Evolutionary conservation across 139 green algal genomes (phyloP).

Genomic region (Astrephomene gubernaculifera): DNA sequence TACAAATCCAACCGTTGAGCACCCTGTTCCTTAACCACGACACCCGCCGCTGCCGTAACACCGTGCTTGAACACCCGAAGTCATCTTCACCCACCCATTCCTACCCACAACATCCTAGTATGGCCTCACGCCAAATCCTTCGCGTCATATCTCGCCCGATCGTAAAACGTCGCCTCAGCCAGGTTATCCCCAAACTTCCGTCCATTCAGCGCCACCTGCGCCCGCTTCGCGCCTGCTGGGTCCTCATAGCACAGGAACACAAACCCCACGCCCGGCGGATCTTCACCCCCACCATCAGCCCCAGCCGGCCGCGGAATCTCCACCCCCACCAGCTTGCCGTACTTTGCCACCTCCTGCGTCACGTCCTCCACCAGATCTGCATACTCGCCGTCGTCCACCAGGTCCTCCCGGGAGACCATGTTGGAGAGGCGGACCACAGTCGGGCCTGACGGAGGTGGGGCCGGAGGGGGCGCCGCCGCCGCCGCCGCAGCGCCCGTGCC

Average conservation of each 20-base stretch:
- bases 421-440: slow-evolving; percentile 62
- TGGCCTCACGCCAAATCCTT: background rate
- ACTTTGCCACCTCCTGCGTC: slow-evolving; percentile 68
- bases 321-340: slow-evolving; percentile 65
- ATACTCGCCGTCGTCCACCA: slow-evolving; percentile 73
- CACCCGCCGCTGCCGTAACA: no score
- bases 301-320: slow-evolving; percentile 62
- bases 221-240: slow-evolving; percentile 36
- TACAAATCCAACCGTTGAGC: no score
- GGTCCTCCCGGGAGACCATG: slow-evolving; percentile 66
- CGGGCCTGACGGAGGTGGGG: background rate
- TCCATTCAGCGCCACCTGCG: slow-evolving; percentile 64
- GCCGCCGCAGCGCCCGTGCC: background rate
- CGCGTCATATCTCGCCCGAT: slow-evolving; percentile 21
- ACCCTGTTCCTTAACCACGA: no score
- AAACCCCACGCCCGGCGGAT: slow-evolving; percentile 69
- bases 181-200: slow-evolving; percentile 63
- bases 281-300: background rate
- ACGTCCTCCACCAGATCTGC: slow-evolving; percentile 66
- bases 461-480: background rate
- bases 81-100: background rate
- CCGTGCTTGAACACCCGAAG: no score
- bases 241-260: slow-evolving; percentile 66
- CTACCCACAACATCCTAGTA: background rate
- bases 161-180: slow-evolving; percentile 60